These are phyloP conservation scores for Fusarium pininemorale DNA, from an alignment of 2,329 filamentous ascomycete species.

Conservation along the genomic window DNA sequence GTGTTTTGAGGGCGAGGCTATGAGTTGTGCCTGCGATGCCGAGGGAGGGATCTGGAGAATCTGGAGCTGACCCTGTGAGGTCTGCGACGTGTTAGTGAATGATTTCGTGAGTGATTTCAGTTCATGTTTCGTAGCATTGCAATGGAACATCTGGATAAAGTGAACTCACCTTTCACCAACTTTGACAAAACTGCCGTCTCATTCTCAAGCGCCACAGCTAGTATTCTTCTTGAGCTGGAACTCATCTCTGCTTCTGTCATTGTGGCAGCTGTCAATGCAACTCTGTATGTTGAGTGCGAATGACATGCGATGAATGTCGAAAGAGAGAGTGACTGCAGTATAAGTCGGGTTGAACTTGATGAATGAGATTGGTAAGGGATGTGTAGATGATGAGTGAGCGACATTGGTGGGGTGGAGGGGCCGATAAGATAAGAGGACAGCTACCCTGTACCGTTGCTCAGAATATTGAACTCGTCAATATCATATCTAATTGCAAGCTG, in stretches of 20 bases:
- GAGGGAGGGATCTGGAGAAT: slow-evolving; percentile 46
- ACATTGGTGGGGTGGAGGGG: slow-evolving; percentile 1
- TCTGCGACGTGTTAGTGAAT: slow-evolving; percentile 49
- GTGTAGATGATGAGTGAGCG: slow-evolving; percentile 34
- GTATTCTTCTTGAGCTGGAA: slow-evolving; percentile 56
- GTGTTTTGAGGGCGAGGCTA: slow-evolving; percentile 61
- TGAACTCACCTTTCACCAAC: slow-evolving; percentile 61
- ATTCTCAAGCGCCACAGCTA: slow-evolving; percentile 63
- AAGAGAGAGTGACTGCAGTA: background rate
- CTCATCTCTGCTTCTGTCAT: slow-evolving; percentile 35
- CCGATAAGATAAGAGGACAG: slow-evolving; percentile 23
- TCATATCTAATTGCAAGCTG: background rate
- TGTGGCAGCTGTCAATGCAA: background rate
- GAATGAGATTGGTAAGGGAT: slow-evolving; percentile 27
- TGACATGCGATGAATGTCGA: background rate
- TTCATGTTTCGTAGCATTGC: background rate
- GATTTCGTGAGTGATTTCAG: background rate
- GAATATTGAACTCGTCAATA: accelerated
- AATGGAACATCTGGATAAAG: background rate
- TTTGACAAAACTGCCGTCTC: slow-evolving; percentile 57
- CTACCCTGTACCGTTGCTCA: slow-evolving; percentile 2
- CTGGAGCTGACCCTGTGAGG: slow-evolving; percentile 59
- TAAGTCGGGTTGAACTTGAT: background rate
- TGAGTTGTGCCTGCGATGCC: slow-evolving; percentile 69
- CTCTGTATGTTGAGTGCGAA: accelerated